Percentiles rank a stretch among this genome's conserved stretches.
Conservation (phyloP, 306 rosid genomes). For the Begonia masoniana region DNA sequence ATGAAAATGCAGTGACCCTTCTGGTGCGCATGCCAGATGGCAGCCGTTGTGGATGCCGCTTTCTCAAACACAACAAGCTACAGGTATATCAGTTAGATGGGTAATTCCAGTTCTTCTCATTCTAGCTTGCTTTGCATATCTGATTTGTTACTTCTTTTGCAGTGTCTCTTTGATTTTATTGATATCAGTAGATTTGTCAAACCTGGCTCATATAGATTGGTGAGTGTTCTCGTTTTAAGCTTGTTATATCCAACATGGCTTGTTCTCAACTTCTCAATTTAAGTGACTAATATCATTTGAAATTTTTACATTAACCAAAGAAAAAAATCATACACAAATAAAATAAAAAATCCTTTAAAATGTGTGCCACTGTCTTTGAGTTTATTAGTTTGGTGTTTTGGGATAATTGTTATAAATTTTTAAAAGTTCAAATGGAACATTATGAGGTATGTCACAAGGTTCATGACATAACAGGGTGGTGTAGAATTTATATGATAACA, state of each 20-base stretch:
- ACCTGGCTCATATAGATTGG: neutral
- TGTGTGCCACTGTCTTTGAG: too few species aligned
- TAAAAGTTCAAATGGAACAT: too few species aligned
- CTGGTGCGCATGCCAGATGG: slow-evolving; percentile 1
- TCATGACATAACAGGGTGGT: too few species aligned
- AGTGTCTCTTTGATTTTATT: neutral
- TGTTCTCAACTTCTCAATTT: too few species aligned
- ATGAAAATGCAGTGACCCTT: neutral
- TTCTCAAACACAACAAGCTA: neutral
- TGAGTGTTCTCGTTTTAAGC: neutral
- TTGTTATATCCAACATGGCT: neutral
- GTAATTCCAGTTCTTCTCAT: neutral
- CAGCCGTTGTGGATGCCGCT: neutral
- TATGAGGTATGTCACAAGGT: too few species aligned
- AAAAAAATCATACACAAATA: too few species aligned
- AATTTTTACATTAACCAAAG: too few species aligned
- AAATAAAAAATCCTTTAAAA: too few species aligned
- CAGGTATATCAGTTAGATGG: neutral
- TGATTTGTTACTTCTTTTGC: neutral
- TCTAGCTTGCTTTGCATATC: neutral
- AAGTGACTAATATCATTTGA: too few species aligned
- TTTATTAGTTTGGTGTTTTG: too few species aligned
- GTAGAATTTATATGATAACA: too few species aligned
- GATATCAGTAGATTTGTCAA: neutral
- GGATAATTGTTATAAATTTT: too few species aligned